Base-by-base conservation (phyloP, 2,329 filamentous ascomycete genomes). In the Huntiella bhutanensis region DNA sequence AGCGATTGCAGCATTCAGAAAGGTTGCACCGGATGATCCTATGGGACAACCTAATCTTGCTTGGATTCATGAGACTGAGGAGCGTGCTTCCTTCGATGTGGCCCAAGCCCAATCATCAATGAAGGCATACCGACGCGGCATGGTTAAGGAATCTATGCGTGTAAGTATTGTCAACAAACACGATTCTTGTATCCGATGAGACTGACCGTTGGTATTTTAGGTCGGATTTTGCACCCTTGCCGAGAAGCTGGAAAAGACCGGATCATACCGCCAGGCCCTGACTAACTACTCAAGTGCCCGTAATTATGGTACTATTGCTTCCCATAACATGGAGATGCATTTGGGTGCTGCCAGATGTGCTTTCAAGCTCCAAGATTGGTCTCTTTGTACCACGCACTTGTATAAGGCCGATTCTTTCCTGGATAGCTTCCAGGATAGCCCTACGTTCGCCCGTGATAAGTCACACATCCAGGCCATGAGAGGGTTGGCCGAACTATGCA, bases 161-260 rank as follows among this genome's bases (percentile, higher is more conserved):
- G 22, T 28, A 8, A 28, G 22, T 28, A 28, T 28, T 28, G 8
- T 28, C 22, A 28, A 28, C 22, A 28, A 28, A 8, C 8, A 4
- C 6, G 22, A 28, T 7, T 6, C 8, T 28, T 28, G 22, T 28
- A 8, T 28, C 22, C 2, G 22, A 28, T 28, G 22, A 28, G 22
- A 6, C 22, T 28, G 22, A 28, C 22, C 2, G 22, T 28, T 28
- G 3, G 3, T 8, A 6, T 28, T 28, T 28, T 8, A 28, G 83
- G 95, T 96, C 77, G 88, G 85, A 39, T 82, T 95, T 55, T 86
- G 95, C 60, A 91, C 96, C 55, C 67, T 96, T 4, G 91, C 85
- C 37, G 77, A 75, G 51, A 86, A 94, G 61, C 80, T 81, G 52
- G 83, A 92, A 60, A 69, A 69, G 34, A 84, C 76, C 12, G 88